phyloP scores from a whole-genome alignment of 192 early-diverging fungal genomes.

The Phycomyces nitens region DNA sequence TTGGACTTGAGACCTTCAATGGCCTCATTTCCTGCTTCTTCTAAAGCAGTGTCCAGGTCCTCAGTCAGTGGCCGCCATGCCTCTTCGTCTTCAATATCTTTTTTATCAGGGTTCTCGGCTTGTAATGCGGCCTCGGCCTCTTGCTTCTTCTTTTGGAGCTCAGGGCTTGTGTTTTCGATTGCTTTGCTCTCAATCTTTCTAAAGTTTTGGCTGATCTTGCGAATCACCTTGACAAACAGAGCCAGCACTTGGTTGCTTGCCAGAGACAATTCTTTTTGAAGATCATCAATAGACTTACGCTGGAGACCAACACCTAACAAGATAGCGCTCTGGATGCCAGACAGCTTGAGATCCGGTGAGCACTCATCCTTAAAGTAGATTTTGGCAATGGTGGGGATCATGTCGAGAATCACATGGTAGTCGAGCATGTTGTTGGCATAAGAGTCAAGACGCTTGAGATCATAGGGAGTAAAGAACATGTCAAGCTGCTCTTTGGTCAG shows the following conservation, averaged over 20 bases:
- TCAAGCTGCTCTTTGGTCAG: conserved; percentile 34
- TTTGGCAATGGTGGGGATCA: conserved; percentile 78
- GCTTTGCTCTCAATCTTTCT: conserved; percentile 53
- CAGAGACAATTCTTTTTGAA: conserved; percentile 84
- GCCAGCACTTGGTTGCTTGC: conserved; percentile 86
- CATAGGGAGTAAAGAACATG: conserved; percentile 67
- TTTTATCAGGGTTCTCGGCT: conserved; percentile 27
- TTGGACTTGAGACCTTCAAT: conserved; percentile 61
- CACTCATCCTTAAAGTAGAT: conserved; percentile 75
- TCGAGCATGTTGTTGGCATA: conserved; percentile 95
- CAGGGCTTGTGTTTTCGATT: conserved; percentile 37
- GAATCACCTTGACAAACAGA: conserved; percentile 89
- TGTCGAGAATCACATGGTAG: conserved; percentile 94
- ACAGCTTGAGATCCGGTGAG: conserved; percentile 60
- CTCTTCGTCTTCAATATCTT: conserved; percentile 62
- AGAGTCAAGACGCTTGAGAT: conserved; percentile 93
- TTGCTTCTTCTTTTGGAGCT: conserved; percentile 21
- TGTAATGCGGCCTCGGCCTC: background rate
- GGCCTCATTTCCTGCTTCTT: conserved; percentile 74
- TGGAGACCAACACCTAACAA: conserved; percentile 90
- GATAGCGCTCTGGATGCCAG: conserved; percentile 83
- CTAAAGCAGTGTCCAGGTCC: conserved; percentile 79
- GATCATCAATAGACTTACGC: conserved; percentile 84
- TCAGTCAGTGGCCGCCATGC: conserved; percentile 85
- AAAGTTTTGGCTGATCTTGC: conserved; percentile 77